Evolutionary conservation across 345 rosid genomes (phyloP), one percentile per base, ranked within the genome.

Genomic region (Eucalyptus rudis): DNA sequence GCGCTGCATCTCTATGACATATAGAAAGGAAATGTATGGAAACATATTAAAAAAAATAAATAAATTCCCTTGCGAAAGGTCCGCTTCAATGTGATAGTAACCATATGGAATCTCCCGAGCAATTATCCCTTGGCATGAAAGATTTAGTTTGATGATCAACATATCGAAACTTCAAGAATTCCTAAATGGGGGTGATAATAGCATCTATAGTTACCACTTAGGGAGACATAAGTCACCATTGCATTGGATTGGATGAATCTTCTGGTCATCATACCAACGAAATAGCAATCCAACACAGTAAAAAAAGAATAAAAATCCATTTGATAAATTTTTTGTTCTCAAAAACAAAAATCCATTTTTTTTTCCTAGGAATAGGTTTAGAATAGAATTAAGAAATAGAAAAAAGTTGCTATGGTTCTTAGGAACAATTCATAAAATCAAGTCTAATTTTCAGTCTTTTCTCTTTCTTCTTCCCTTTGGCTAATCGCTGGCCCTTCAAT

Each of bases 401-500:
- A 49, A 49, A 49, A 49, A 2, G 6, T 49, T 49, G 51, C 16
- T 49, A 49, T 1, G 16, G 0, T 49, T 49, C 16, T 49, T 49
- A 49, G 1, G 6, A 49, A 49, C 6, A 49, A 49, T 49, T 13
- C 16, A 0, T 49, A 49, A 1, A 13, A 49, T 49, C 51, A 49
- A 49, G 51, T 49, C 51, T 49, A 49, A 49, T 49, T 49, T 49
- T 49, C 16, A 49, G 1, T 49, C 51, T 49, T 49, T 49, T 49
- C 51, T 49, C 51, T 49, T 49, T 49, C 51, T 49, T 49, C 51
- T 49, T 49, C 16, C 51, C 1, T 49, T 49, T 49, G 51, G 51
- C 51, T 1, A 13, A 0, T 49, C 1, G 51, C 6, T 3, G 1
- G 51, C 16, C 16, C 51, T 49, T 2, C 1, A 1, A 13, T 49